These are phyloP conservation scores for Scleroderma bovista DNA, from an alignment of 768 basidiomycete genomes.

Conservation along the genomic window DNA sequence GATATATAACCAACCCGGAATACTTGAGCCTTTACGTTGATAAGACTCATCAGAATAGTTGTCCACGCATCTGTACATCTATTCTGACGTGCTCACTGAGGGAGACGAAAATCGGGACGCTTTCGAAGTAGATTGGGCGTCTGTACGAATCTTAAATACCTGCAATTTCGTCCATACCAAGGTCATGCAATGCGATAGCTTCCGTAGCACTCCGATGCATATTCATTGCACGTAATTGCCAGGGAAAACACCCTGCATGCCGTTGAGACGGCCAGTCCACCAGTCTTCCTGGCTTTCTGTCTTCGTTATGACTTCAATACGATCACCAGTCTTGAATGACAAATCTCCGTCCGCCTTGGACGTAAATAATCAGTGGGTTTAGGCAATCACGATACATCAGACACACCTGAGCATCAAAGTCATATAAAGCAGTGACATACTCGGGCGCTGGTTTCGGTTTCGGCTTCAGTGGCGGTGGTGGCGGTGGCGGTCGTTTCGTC, in stretches of 20 bases:
- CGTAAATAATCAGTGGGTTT: not conserved
- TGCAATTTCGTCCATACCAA: not conserved
- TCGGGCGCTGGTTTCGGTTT: slow-evolving; percentile 72
- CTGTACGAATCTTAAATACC: not conserved
- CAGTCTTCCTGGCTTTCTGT: slow-evolving; percentile 85
- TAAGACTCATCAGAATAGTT: too few relatives aligned
- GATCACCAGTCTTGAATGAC: slow-evolving; percentile 83
- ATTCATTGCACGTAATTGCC: slow-evolving; percentile 43
- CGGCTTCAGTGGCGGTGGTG: slow-evolving; percentile 87
- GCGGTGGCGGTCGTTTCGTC: slow-evolving; percentile 80
- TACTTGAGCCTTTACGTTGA: too few relatives aligned
- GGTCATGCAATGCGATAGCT: not conserved
- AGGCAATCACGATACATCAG: not conserved
- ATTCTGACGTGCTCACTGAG: too few relatives aligned
- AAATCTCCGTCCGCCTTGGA: slow-evolving; percentile 86
- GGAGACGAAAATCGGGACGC: too few relatives aligned
- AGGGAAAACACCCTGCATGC: slow-evolving; percentile 85
- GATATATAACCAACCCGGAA: too few relatives aligned
- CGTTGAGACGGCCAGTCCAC: slow-evolving; percentile 92
- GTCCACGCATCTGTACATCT: too few relatives aligned
- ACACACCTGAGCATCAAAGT: slow-evolving; percentile 82
- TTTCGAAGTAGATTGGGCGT: not conserved
- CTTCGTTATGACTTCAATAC: slow-evolving; percentile 84
- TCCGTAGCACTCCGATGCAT: not conserved
- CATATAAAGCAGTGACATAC: slow-evolving; percentile 91